A percentile compares a stretch with the other conserved stretches of the same genome.
phyloP scores from a whole-genome alignment of 768 basidiomycete genomes.

The Kwoniella dendrophila region DNA sequence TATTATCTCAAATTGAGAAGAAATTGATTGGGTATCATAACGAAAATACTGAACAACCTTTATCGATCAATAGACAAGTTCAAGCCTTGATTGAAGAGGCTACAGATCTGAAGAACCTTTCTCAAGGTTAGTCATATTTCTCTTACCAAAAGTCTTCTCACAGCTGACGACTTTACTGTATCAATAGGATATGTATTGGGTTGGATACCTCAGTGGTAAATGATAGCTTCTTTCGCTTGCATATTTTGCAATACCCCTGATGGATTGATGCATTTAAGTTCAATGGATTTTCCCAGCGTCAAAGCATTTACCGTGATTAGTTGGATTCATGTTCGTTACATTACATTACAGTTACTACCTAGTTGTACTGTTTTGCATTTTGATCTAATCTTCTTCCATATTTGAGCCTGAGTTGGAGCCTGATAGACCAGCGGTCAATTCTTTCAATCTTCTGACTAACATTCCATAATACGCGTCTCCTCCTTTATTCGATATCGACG shows the following conservation, averaged over 20 bases:
- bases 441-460: slow-evolving; percentile 24
- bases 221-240: neutral
- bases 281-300: no score
- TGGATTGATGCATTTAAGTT: neutral
- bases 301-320: neutral
- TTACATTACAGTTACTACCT: neutral
- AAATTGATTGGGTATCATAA: slow-evolving; percentile 50
- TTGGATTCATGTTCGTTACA: neutral
- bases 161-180: neutral
- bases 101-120: slow-evolving; percentile 49
- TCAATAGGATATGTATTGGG: slow-evolving; percentile 50
- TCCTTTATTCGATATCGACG: slow-evolving; percentile 3
- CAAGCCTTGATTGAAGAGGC: slow-evolving; percentile 53
- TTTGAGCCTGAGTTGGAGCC: neutral
- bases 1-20: slow-evolving; percentile 49
- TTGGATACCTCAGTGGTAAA: slow-evolving; percentile 51
- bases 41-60: slow-evolving; percentile 26
- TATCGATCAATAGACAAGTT: slow-evolving; percentile 47
- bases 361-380: no score
- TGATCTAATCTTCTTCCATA: slow-evolving; percentile 6
- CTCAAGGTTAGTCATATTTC: slow-evolving; percentile 43
- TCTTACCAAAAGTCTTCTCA: neutral
- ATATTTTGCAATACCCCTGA: neutral
- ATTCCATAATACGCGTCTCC: slow-evolving; percentile 23
- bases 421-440: slow-evolving; percentile 17